These are phyloP conservation scores for Saccharomyces pastorianus DNA, from an alignment of 1,139 yeast species.

Conservation along the genomic window DNA sequence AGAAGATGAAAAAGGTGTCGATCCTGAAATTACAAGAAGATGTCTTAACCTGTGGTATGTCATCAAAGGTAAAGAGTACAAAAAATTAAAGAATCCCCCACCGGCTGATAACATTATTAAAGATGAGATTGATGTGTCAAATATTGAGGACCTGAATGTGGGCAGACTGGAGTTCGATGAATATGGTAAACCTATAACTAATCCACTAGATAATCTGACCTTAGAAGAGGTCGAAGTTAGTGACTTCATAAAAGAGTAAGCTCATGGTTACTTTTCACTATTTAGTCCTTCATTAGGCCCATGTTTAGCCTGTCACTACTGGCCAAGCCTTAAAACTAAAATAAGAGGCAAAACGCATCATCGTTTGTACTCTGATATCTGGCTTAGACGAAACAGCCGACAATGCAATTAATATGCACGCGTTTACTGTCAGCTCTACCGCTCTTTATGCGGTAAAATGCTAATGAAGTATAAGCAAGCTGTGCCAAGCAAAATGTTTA, in stretches of 20 bases:
- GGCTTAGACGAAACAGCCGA: too few species aligned
- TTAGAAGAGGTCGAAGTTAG: constrained; percentile 8
- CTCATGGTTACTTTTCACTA: not conserved
- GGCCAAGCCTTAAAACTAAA: not conserved
- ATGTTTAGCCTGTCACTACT: not conserved
- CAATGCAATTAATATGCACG: too few species aligned
- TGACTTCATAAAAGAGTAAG: constrained; percentile 2
- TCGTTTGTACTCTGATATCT: too few species aligned
- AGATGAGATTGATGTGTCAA: not conserved
- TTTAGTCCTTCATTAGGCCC: too few species aligned
- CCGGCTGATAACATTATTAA: not conserved
- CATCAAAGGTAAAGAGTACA: not conserved
- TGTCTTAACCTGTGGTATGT: not conserved
- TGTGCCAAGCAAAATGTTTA: not conserved
- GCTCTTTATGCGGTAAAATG: not conserved
- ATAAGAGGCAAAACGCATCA: not conserved
- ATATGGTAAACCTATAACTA: not conserved
- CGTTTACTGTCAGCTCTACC: too few species aligned
- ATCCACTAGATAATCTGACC: constrained; percentile 4
- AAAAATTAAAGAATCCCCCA: not conserved
- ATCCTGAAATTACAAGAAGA: not conserved
- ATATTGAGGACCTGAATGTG: not conserved
- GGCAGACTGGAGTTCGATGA: not conserved
- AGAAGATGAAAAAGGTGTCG: not conserved
- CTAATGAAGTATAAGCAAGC: not conserved